A percentile compares a stretch with the other conserved stretches of the same genome.
phyloP scores from a whole-genome alignment of 108 stramenopile genomes.

The Cylindrotheca fusiformis region DNA sequence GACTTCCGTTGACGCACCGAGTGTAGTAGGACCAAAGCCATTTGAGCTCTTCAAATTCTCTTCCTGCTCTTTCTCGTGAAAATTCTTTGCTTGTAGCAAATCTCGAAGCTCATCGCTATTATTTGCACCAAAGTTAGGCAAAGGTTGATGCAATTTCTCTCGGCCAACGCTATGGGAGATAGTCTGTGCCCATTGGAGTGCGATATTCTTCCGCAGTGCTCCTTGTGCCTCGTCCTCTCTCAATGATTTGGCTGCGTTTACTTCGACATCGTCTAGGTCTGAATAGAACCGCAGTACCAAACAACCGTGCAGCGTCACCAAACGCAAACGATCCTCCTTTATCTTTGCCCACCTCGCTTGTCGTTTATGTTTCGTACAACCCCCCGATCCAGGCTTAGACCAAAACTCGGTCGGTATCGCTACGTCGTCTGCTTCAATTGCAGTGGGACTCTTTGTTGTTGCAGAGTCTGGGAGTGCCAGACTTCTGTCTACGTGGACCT shows the following conservation, averaged over 20 bases:
- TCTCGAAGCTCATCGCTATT: constrained; percentile 52
- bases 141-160: constrained; percentile 44
- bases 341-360: constrained; percentile 54
- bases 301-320: constrained; percentile 39
- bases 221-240: constrained; percentile 15
- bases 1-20: no score
- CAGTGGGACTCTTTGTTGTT: constrained; percentile 9
- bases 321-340: constrained; percentile 65
- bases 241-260: constrained; percentile 1
- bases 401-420: constrained; percentile 28
- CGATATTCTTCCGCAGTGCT: constrained; percentile 33
- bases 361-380: constrained; percentile 9
- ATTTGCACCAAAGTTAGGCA: constrained; percentile 61
- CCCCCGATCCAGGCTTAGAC: constrained; percentile 8
- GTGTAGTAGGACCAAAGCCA: no score
- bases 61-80: constrained; percentile 18
- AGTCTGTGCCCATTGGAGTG: constrained; percentile 83
- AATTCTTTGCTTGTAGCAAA: constrained; percentile 39
- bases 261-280: constrained; percentile 65
- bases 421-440: constrained; percentile 7
- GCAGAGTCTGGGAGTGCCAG: constrained; percentile 22
- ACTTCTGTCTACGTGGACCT: constrained; percentile 57
- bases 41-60: neutral
- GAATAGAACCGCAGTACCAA: constrained; percentile 69
- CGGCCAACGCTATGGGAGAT: constrained; percentile 55